Base-by-base conservation (phyloP, 192 early-diverging fungal species). In the Rhizophagus clarus region DNA sequence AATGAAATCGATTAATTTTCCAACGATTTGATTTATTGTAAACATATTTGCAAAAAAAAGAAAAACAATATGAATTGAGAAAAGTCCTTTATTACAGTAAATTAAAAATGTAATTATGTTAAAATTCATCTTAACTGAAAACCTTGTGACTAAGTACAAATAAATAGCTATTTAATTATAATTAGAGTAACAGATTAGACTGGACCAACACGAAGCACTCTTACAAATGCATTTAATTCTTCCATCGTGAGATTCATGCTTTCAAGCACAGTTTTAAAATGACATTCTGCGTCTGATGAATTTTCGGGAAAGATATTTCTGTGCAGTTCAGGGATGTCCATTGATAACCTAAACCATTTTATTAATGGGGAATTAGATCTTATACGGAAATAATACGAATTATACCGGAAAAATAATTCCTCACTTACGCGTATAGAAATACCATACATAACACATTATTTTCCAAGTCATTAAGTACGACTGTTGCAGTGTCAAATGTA, bases 381-480 rank as follows among this genome's bases (percentile, higher is more conserved):
- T 3, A 62, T 37, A 20, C 45, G 49, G 4, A 42, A 61, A 20
- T 29, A 12, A 31, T 49, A 28, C 2, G 64, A 45, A 67, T 67
- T 20, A 28, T 31, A 67, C 4, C 14, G 17, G 9, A 63, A n/a
- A n/a, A 10, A 45, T 20, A 7, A 6, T 10, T 56, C 22, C 14
- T 61, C 63, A 76, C 77, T 79, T 56, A 79, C 77, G 85, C 75
- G 61, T 84, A 84, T 37, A 83, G 26, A 47, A 86, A 72, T 31
- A 84, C 78, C 63, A 84, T 61, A 32, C 83, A 83, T 37, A 86
- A 77, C 69, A 86, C 80, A 77, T 86, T 82, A 24, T 78, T 77
- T n/a, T 86, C 83, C 7, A 74, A 47, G 15, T 77, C 61, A 29
- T 76, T 80, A 15, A 86, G 29, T 24, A 81, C 67, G 0, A 82